Evolutionary conservation across 768 basidiomycete genomes (phyloP).

Genomic region (Podaxis sp.): DNA sequence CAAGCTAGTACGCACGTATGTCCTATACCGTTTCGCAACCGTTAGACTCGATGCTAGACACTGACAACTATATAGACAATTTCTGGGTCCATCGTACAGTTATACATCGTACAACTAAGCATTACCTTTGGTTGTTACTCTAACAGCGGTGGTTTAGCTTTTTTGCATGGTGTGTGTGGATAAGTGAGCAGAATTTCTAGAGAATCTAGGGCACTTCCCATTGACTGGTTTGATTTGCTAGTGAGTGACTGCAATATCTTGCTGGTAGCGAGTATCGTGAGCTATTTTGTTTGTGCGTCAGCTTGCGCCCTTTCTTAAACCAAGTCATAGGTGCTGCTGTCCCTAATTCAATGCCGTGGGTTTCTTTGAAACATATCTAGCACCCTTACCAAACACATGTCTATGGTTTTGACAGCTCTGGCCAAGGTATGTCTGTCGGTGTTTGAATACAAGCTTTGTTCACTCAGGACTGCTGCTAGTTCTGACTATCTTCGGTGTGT

Average conservation of each 20-base stretch:
- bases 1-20: background rate
- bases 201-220: background rate
- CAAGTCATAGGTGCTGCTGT: background rate
- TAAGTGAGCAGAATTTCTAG: background rate
- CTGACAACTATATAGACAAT: background rate
- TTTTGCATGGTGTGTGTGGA: conserved; percentile 14
- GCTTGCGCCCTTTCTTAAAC: background rate
- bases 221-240: background rate
- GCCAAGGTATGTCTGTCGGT: background rate
- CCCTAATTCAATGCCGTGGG: background rate
- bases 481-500: background rate
- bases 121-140: background rate
- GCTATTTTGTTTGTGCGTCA: background rate
- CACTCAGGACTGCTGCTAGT: background rate
- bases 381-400: background rate
- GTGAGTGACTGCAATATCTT: background rate
- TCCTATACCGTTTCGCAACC: background rate
- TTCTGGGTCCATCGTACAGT: background rate
- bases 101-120: background rate
- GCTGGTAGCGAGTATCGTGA: background rate
- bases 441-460: background rate
- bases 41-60: background rate
- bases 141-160: background rate
- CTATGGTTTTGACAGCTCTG: background rate
- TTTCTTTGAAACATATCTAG: background rate